These are phyloP conservation scores for Falciphora oryzae DNA, from an alignment of 2,329 filamentous ascomycete genomes.

Conservation along the genomic window DNA sequence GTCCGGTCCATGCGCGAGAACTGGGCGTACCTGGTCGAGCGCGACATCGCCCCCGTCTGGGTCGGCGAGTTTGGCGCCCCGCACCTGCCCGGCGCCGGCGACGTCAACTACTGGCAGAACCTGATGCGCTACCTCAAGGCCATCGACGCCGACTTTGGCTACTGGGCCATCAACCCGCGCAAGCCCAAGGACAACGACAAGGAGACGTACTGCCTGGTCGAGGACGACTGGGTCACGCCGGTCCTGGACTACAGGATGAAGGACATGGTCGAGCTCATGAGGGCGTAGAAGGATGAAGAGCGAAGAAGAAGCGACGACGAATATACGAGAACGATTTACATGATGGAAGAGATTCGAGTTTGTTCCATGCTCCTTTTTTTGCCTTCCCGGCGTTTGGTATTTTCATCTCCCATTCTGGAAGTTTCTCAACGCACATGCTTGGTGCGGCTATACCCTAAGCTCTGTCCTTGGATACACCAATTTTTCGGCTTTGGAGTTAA, in stretches of 20 bases:
- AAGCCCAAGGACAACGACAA: slow-evolving; percentile 52
- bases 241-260: slow-evolving; percentile 58
- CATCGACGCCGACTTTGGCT: slow-evolving; percentile 60
- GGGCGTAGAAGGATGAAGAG: slow-evolving; percentile 14
- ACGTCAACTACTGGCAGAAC: slow-evolving; percentile 61
- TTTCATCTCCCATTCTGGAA: not conserved
- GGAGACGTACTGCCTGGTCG: slow-evolving; percentile 56
- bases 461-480: not conserved
- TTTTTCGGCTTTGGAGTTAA: not conserved
- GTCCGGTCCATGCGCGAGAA: slow-evolving; percentile 55
- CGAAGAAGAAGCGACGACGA: not conserved
- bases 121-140: slow-evolving; percentile 52
- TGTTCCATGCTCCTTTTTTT: not conserved
- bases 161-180: slow-evolving; percentile 64
- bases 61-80: slow-evolving; percentile 62
- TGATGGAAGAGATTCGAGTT: not conserved
- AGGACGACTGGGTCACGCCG: slow-evolving; percentile 59
- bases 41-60: slow-evolving; percentile 57
- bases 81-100: slow-evolving; percentile 44
- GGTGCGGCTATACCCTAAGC: not conserved
- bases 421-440: not conserved
- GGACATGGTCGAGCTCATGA: slow-evolving; percentile 52
- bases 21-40: slow-evolving; percentile 59
- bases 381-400: not conserved
- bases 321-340: not conserved